Percentiles rank a stretch among this genome's conserved stretches.
phyloP scores from a whole-genome alignment of 805 yeast genomes.

The Candida railenensis region DNA sequence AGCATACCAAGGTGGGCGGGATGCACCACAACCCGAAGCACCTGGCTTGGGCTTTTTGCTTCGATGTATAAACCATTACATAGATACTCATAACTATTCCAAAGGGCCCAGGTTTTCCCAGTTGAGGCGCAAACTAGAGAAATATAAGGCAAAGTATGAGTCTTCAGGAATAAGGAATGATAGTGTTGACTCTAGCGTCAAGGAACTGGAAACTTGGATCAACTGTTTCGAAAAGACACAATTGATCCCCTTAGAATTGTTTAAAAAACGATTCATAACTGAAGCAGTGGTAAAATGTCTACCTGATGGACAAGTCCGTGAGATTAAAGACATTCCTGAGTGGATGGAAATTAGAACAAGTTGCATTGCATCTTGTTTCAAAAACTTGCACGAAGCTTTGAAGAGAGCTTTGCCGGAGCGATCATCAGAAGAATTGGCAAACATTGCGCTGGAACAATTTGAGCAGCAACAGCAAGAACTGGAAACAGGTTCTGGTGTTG shows the following conservation, averaged over 20 bases:
- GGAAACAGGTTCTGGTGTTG: neutral
- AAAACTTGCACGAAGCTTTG: neutral
- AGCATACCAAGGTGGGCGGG: no score
- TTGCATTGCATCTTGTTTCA: constrained; percentile 2
- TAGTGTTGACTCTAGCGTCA: no score
- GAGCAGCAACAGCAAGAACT: neutral
- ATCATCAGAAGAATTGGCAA: constrained; percentile 2
- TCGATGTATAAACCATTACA: constrained; percentile 13
- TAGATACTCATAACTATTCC: neutral
- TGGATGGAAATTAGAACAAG: constrained; percentile 7
- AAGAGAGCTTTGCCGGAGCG: neutral
- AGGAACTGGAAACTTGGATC: no score
- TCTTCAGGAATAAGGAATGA: neutral
- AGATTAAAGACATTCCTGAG: neutral
- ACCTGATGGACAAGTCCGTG: neutral
- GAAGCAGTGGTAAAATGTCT: constrained; percentile 7
- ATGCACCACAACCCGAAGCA: no score
- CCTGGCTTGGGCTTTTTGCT: neutral
- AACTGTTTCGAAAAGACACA: constrained; percentile 14
- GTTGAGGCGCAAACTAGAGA: neutral
- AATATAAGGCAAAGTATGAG: neutral
- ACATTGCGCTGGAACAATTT: constrained; percentile 4
- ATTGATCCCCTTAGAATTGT: constrained; percentile 7
- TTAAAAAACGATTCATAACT: constrained; percentile 13
- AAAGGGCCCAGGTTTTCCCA: neutral